Evolutionary conservation across 2,329 filamentous ascomycete species (phyloP).

Genomic region (Colletotrichum noveboracense): DNA sequence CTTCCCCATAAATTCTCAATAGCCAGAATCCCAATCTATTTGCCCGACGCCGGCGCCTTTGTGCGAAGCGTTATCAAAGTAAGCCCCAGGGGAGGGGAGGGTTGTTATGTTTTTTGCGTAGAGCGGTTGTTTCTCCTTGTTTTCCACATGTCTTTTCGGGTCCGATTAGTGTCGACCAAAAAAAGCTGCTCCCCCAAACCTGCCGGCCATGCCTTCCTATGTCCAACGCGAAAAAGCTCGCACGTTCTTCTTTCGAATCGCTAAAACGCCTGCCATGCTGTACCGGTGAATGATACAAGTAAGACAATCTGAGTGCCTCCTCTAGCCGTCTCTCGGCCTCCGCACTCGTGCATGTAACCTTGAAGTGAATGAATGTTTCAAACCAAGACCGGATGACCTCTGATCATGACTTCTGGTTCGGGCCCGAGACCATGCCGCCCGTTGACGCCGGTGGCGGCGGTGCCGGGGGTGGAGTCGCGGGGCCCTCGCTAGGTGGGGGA

Average conservation of each 20-base stretch:
- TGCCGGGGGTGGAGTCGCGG: slow-evolving; percentile 5
- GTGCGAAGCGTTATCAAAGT: not conserved
- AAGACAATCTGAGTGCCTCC: not conserved
- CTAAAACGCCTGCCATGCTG: slow-evolving; percentile 22
- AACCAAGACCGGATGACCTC: not conserved
- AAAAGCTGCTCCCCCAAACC: not conserved
- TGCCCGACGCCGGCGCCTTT: not conserved
- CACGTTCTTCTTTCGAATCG: slow-evolving; percentile 2
- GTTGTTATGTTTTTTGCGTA: not conserved
- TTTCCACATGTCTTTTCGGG: not conserved
- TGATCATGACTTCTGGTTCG: slow-evolving; percentile 11
- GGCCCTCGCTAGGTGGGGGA: slow-evolving; percentile 7
- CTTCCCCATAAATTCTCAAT: not conserved
- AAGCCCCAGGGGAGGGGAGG: slow-evolving; percentile 9
- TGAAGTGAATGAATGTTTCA: not conserved
- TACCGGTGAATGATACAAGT: slow-evolving; percentile 18
- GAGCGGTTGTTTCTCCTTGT: not conserved
- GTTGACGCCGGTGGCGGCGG: slow-evolving; percentile 18
- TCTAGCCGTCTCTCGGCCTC: not conserved
- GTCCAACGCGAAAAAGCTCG: not conserved
- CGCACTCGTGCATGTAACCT: not conserved
- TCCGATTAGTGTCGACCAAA: not conserved
- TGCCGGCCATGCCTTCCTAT: not conserved
- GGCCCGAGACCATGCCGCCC: not conserved
- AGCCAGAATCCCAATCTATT: not conserved